Percentiles rank a stretch among this genome's conserved stretches.
These are phyloP conservation scores for Neonectria coccinea DNA, from an alignment of 2,329 filamentous ascomycete species.

Conservation along the genomic window DNA sequence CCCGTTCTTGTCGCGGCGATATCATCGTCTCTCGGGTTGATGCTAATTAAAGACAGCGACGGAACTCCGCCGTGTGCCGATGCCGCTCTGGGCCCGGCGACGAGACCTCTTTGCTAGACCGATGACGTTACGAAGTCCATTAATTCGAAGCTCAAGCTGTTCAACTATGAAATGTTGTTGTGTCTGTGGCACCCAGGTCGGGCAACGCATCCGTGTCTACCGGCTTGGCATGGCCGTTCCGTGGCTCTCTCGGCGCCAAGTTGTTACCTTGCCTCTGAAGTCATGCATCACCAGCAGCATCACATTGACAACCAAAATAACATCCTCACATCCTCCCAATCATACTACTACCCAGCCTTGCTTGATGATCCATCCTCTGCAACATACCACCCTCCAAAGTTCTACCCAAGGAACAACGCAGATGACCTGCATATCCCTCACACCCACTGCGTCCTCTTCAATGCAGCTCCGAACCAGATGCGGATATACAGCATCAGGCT, in stretches of 20 bases:
- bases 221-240: background rate
- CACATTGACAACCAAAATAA: background rate
- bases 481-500: background rate
- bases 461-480: background rate
- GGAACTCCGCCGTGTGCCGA: background rate
- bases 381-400: background rate
- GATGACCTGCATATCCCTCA: conserved; percentile 4
- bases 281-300: background rate
- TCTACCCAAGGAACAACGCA: background rate
- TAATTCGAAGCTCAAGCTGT: background rate
- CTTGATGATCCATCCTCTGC: background rate
- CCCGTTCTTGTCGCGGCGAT: background rate
- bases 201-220: background rate
- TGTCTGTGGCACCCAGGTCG: background rate
- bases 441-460: background rate
- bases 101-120: background rate
- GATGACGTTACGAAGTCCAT: background rate
- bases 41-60: background rate
- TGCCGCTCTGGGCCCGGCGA: background rate
- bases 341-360: background rate
- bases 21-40: background rate
- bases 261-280: background rate
- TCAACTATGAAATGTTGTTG: background rate
- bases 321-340: background rate
- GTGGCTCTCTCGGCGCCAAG: background rate